Conservation (phyloP, 108 stramenopile species). For the Pseudonitzschia pungens region DNA sequence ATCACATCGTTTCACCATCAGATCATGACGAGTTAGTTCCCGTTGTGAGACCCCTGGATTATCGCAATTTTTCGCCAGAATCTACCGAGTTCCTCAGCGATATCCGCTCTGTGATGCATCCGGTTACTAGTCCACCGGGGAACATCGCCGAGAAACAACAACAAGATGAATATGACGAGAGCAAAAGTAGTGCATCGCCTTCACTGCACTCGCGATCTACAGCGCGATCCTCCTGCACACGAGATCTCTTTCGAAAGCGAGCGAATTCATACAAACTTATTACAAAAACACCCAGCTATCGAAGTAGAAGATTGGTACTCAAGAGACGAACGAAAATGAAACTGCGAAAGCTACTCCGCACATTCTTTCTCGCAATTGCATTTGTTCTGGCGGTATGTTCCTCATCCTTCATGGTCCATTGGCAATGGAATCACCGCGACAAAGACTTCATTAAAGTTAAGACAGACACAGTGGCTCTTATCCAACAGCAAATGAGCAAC, state of each 20-base stretch:
- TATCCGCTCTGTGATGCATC: neutral
- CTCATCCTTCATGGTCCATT: slow-evolving; percentile 10
- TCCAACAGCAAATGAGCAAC: neutral
- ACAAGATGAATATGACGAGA: neutral
- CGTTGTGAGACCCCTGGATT: neutral
- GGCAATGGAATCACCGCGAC: slow-evolving; percentile 20
- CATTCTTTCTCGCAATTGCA: slow-evolving; percentile 5
- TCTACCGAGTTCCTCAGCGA: neutral
- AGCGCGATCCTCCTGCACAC: neutral
- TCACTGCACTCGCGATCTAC: neutral
- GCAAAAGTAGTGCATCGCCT: neutral
- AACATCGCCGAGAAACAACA: neutral
- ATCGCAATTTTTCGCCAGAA: neutral
- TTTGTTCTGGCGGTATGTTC: slow-evolving; percentile 1
- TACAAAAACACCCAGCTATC: neutral
- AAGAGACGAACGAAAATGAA: slow-evolving; percentile 26
- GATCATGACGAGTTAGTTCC: neutral
- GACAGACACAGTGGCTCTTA: neutral
- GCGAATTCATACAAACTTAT: slow-evolving; percentile 1
- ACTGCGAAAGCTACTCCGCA: neutral
- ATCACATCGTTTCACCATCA: neutral
- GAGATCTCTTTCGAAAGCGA: slow-evolving; percentile 13
- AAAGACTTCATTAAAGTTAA: slow-evolving; percentile 3
- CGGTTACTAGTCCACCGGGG: neutral
- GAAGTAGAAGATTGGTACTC: neutral